phyloP scores from a whole-genome alignment of 495 filamentous ascomycete species.

The Tuber aestivum region DNA sequence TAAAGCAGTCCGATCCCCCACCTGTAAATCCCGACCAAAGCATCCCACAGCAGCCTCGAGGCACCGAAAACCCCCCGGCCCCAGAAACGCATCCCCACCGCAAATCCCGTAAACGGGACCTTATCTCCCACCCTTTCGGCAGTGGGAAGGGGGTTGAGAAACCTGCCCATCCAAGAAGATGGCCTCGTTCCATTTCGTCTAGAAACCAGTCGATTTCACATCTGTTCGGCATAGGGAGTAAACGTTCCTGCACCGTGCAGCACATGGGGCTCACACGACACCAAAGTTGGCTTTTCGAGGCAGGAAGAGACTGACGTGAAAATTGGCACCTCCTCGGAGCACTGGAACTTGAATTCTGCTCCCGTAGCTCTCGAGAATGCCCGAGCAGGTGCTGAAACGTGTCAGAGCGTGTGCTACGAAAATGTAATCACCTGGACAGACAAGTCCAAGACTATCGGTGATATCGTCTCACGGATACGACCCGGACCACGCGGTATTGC shows the following conservation, averaged over 20 bases:
- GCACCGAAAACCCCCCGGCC: not conserved
- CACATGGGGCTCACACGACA: not conserved
- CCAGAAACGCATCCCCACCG: not conserved
- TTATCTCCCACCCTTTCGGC: not conserved
- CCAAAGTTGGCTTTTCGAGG: not conserved
- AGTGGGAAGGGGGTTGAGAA: not conserved
- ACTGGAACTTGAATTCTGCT: not conserved
- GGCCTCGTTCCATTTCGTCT: not conserved
- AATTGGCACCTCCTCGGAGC: not conserved
- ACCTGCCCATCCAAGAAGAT: not conserved
- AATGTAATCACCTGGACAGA: constrained; percentile 44
- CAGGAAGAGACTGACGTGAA: not conserved
- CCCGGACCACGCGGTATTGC: constrained; percentile 46
- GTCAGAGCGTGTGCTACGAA: not conserved
- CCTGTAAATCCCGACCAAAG: not conserved
- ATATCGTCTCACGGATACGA: constrained; percentile 46
- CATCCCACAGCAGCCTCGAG: not conserved
- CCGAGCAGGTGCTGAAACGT: not conserved
- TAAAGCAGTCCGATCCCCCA: not conserved
- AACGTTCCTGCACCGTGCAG: too few species aligned
- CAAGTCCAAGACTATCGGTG: constrained; percentile 46
- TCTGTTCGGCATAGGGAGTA: too few species aligned
- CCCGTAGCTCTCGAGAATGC: constrained; percentile 7
- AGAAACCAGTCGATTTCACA: not conserved
- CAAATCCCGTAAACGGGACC: not conserved